phyloP scores from a whole-genome alignment of 129 eudicot species.

The Lactuca saligna region DNA sequence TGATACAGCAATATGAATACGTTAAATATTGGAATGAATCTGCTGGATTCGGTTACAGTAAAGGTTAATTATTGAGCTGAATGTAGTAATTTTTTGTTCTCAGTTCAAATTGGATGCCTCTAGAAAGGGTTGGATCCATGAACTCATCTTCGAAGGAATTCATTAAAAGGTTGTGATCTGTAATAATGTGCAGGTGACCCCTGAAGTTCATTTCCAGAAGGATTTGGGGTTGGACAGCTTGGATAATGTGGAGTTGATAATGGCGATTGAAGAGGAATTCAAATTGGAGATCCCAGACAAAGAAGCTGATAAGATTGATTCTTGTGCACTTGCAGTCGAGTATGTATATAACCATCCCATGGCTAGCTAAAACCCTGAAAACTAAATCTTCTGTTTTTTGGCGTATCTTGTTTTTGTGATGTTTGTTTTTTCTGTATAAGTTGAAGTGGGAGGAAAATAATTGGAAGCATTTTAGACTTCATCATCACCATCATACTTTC shows the following conservation, averaged over 20 bases:
- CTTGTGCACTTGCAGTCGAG: constrained; percentile 82
- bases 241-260: constrained; percentile 86
- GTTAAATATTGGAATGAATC: not conserved
- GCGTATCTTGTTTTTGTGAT: constrained; percentile 15
- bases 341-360: constrained; percentile 78
- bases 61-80: constrained; percentile 9
- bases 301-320: constrained; percentile 97
- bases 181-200: constrained; percentile 64
- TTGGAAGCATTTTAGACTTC: constrained; percentile 34
- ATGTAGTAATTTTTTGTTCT: not conserved
- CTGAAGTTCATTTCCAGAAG: constrained; percentile 89
- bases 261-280: constrained; percentile 97
- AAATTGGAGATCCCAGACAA: constrained; percentile 93
- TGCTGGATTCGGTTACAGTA: not conserved
- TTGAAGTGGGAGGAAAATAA: constrained; percentile 31
- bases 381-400: constrained; percentile 5
- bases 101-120: not conserved
- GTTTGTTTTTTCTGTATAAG: constrained; percentile 27
- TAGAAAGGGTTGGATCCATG: not conserved
- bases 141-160: too few species aligned
- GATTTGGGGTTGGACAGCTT: constrained; percentile 93
- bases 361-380: constrained; percentile 51
- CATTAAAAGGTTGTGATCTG: not conserved
- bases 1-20: not conserved
- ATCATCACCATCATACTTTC: constrained; percentile 18